Conservation (phyloP, 176 grass and related monocot genomes). For the Canna indica region DNA sequence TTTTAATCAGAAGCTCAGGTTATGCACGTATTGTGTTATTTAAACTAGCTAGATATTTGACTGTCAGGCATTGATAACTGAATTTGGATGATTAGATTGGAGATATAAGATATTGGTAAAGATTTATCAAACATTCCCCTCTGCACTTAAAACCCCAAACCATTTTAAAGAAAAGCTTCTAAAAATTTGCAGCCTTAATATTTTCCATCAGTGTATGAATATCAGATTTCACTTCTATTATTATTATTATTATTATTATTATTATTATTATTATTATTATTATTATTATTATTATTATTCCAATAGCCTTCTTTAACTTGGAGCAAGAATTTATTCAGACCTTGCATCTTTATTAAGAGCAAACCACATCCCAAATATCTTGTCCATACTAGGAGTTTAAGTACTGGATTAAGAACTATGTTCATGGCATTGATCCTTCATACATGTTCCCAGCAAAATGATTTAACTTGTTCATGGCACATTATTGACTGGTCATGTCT, state of each 20-base stretch:
- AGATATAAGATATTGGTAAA: not conserved
- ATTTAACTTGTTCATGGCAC: not conserved
- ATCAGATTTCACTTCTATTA: not conserved
- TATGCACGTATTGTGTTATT: no score
- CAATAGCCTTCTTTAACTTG: not conserved
- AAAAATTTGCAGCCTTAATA: not conserved
- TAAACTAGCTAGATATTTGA: not conserved
- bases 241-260: no score
- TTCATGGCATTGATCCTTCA: not conserved
- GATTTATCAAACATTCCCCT: not conserved
- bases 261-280: no score
- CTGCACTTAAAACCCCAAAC: not conserved
- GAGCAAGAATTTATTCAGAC: not conserved
- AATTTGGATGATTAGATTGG: not conserved
- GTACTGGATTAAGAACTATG: not conserved
- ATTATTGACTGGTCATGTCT: not conserved
- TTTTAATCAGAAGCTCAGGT: not conserved
- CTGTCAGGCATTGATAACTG: not conserved
- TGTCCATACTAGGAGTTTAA: not conserved
- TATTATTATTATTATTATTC: no score
- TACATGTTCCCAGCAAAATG: not conserved
- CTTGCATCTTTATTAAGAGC: not conserved
- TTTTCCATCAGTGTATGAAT: not conserved
- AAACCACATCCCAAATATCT: not conserved
- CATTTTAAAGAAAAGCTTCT: not conserved